Base-by-base conservation (phyloP, 768 basidiomycete species). In the Lentinula sp. region DNA sequence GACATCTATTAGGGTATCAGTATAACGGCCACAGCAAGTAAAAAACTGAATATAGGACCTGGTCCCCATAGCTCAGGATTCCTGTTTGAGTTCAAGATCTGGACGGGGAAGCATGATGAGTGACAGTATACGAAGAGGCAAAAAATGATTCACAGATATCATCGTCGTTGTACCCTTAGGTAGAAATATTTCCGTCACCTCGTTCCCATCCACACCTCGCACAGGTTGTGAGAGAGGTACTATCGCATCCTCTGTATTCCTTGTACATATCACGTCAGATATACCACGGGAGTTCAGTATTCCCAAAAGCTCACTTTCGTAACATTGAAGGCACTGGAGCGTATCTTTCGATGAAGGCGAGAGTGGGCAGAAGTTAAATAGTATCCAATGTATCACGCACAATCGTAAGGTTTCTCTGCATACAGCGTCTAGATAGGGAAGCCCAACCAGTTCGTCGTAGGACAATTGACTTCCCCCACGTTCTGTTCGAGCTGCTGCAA, bases 21-120 rank as follows among this genome's bases (percentile, higher is more conserved):
- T 8, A 51, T n/a, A 28, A 6, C 11, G 15, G n/a, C 5, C 5
- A 15, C 32, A n/a, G 31, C 23, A 31, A 35, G n/a, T 13, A 3
- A 15, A n/a, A 18, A 5, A 51, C 1, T 15, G n/a, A 18, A 9
- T 35, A 16, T 9, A n/a, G 34, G 28, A 56, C 55, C 55, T 28
- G 68, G 65, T 8, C 81, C 82, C 81, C 80, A 83, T 3, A 81
- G 64, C 0, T 70, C 69, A 13, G 71, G 73, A 63, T 77, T 73
- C 16, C 72, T 66, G 61, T 83, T 82, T 31, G 73, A 66, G 28
- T 67, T 68, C 10, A 75, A 43, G 37, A 80, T 56, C 55, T 56
- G 21, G 39, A 13, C 5, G 5, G 16, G 15, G 13, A 40, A 43
- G 39, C 21, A 21, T 16, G 13, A 43, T 28, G 21, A 54, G 32